Evolutionary conservation across 1,284 basidiomycete genomes (phyloP).

Genomic region (Cryptococcus sp.): DNA sequence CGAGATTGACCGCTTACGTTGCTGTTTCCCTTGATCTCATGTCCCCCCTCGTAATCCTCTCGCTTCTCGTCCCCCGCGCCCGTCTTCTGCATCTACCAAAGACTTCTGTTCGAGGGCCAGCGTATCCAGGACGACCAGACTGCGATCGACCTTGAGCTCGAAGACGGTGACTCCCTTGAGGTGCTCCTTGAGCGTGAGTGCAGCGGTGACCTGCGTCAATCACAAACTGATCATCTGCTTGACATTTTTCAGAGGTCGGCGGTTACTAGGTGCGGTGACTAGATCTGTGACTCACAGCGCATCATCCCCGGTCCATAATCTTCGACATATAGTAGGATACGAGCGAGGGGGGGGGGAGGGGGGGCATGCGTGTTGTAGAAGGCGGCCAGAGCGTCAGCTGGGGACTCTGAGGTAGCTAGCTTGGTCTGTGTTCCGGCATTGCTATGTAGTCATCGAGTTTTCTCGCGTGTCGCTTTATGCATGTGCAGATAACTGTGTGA

Average conservation of each 20-base stretch:
- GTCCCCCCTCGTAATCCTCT: not conserved
- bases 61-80: not conserved
- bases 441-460: no score
- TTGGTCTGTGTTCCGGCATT: no score
- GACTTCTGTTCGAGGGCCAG: constrained; percentile 80
- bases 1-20: not conserved
- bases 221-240: constrained; percentile 1
- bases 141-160: constrained; percentile 76
- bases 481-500: no score
- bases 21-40: not conserved
- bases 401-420: no score
- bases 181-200: constrained; percentile 87
- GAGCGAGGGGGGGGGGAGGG: no score
- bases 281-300: not conserved
- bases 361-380: no score
- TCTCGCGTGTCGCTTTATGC: no score
- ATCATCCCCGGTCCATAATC: not conserved
- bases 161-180: constrained; percentile 79
- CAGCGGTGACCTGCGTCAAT: not conserved
- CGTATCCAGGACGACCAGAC: constrained; percentile 82
- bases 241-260: constrained; percentile 31
- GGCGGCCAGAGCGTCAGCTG: no score
- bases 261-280: constrained; percentile 30
- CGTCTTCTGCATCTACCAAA: constrained; percentile 41
- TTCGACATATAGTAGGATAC: no score